phyloP scores from a whole-genome alignment of 169 alveolate species.

The Cryptosporidium viatorum region DNA sequence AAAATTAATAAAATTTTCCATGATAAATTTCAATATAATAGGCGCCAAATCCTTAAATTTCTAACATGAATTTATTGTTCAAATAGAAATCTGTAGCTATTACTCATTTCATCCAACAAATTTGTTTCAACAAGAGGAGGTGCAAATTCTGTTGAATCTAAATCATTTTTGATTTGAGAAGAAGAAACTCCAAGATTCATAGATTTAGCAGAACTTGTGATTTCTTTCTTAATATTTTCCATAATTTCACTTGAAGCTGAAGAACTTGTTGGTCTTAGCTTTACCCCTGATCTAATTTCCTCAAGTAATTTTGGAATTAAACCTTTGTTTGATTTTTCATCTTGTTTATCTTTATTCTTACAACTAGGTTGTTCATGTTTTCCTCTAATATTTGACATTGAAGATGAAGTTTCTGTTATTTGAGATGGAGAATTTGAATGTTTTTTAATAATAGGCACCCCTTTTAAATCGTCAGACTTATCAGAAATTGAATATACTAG shows the following conservation, averaged over 20 bases:
- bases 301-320: conserved; percentile 28
- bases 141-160: conserved; percentile 51
- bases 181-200: conserved; percentile 44
- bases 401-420: neutral
- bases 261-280: conserved; percentile 51
- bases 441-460: conserved; percentile 25
- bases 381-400: neutral
- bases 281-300: conserved; percentile 55
- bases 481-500: conserved; percentile 51
- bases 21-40: neutral
- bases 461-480: conserved; percentile 3
- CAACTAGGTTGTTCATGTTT: neutral
- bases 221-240: conserved; percentile 34
- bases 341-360: neutral
- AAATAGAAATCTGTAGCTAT: conserved; percentile 26
- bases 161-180: conserved; percentile 39
- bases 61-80: conserved; percentile 13
- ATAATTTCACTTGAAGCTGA: conserved; percentile 49
- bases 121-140: conserved; percentile 71
- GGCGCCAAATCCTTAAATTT: neutral
- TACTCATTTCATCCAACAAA: conserved; percentile 38
- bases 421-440: conserved; percentile 10
- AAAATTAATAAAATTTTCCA: too few species aligned
- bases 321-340: neutral
- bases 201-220: conserved; percentile 10